Percentiles rank a stretch among this genome's conserved stretches.
These are phyloP conservation scores for Lodderomyces parapsilosis DNA, from an alignment of 1,139 yeast genomes.

Conservation along the genomic window DNA sequence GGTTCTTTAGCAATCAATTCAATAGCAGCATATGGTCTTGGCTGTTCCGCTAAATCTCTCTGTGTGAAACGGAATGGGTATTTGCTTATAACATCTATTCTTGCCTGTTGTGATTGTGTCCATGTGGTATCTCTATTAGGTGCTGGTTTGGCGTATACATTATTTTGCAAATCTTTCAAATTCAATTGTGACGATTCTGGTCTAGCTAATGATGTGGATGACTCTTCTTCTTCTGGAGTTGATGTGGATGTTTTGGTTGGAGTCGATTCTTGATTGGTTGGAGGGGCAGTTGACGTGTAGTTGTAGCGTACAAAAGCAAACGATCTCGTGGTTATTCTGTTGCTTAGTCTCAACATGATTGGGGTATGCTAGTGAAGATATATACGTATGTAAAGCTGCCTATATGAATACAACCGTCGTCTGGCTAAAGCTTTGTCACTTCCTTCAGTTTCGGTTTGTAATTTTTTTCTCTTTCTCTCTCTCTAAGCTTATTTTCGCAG, in stretches of 20 bases:
- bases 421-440: too few relatives aligned
- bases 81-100: constrained; percentile 53
- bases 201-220: constrained; percentile 8
- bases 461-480: background rate
- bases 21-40: constrained; percentile 82
- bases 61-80: constrained; percentile 71
- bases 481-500: background rate
- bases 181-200: constrained; percentile 23
- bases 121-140: constrained; percentile 73
- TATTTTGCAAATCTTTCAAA: constrained; percentile 34
- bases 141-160: constrained; percentile 54
- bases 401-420: too few relatives aligned
- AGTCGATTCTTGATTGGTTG: constrained; percentile 1
- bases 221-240: constrained; percentile 3
- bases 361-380: background rate
- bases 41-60: constrained; percentile 65
- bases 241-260: constrained; percentile 3
- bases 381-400: background rate
- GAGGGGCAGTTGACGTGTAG: constrained; percentile 1
- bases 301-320: background rate
- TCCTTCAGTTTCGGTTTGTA: background rate
- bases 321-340: background rate
- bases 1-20: constrained; percentile 79
- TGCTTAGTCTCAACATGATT: constrained; percentile 4
- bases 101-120: constrained; percentile 68